These are phyloP conservation scores for Chaetomium tenue DNA, from an alignment of 495 filamentous ascomycete genomes.

Conservation along the genomic window DNA sequence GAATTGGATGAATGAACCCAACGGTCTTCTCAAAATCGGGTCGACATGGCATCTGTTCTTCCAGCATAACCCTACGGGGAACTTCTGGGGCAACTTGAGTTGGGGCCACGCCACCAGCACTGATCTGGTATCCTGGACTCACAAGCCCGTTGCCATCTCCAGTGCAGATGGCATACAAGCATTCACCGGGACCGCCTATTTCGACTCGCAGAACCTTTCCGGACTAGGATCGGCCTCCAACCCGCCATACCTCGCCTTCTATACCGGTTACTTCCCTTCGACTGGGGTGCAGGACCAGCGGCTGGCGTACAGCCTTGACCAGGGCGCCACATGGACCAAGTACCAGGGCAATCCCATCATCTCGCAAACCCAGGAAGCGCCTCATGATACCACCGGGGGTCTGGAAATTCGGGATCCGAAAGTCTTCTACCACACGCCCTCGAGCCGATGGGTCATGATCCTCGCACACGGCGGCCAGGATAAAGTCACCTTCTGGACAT, in stretches of 20 bases:
- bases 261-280: conserved; percentile 1
- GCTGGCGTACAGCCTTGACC: conserved; percentile 8
- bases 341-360: conserved; percentile 2
- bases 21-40: conserved; percentile 5
- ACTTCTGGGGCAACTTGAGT: conserved; percentile 5
- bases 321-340: conserved; percentile 7
- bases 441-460: conserved; percentile 6
- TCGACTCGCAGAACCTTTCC: background rate
- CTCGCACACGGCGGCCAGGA: conserved; percentile 7
- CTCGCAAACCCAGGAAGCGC: conserved; percentile 1
- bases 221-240: conserved; percentile 5
- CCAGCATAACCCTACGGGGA: conserved; percentile 5
- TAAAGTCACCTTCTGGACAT: conserved; percentile 6
- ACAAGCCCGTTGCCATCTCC: conserved; percentile 9
- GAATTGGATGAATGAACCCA: conserved; percentile 12
- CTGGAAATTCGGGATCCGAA: conserved; percentile 7
- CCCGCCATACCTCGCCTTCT: conserved; percentile 9
- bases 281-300: conserved; percentile 9
- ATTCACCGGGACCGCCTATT: conserved; percentile 10
- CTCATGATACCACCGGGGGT: conserved; percentile 1
- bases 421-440: conserved; percentile 6
- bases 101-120: conserved; percentile 10
- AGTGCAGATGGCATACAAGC: conserved; percentile 7
- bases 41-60: conserved; percentile 10
- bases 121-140: conserved; percentile 7